Evolutionary conservation across 139 green algal genomes (phyloP), one percentile per base, ranked within the genome.

Genomic region (Zygnema cylindricum): DNA sequence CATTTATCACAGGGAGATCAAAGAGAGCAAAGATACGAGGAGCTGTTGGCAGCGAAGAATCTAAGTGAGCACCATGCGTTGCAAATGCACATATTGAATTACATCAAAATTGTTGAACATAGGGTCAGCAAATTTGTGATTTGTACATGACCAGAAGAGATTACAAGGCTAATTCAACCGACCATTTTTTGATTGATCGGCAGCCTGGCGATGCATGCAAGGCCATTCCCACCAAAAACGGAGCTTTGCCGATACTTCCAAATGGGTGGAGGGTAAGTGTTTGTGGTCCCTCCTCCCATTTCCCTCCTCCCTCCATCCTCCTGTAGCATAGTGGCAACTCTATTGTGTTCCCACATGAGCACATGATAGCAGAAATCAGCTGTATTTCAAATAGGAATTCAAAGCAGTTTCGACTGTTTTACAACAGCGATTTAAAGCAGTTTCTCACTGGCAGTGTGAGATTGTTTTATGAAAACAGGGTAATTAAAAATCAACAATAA

Each of bases 251-350:
- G 49, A n/a, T 87, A 87, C n/a, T 87, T 79, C 43, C 39, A 38
- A n/a, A 87, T 87, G 81, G 43, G 49, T 87, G 81, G 81, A 78
- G 81, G 81, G 81, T 87, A 87, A 42, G 43, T 87, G 30, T 40
- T 38, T 42, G 32, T 30, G 55, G 0, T 1, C 25, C 38, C 78
- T 11, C 23, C 33, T 32, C n/a, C n/a, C n/a, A n/a, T n/a, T n/a
- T n/a, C n/a, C n/a, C n/a, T n/a, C n/a, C n/a, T n/a, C n/a, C n/a
- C n/a, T n/a, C n/a, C n/a, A n/a, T n/a, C n/a, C n/a, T n/a, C n/a
- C n/a, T n/a, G n/a, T n/a, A n/a, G n/a, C n/a, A n/a, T n/a, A n/a
- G n/a, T n/a, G n/a, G n/a, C n/a, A n/a, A n/a, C n/a, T n/a, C n/a
- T n/a, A n/a, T n/a, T n/a, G n/a, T n/a, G n/a, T n/a, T n/a, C n/a